phyloP scores from a whole-genome alignment of 129 eudicot species.

The Kitagawia praeruptora region DNA sequence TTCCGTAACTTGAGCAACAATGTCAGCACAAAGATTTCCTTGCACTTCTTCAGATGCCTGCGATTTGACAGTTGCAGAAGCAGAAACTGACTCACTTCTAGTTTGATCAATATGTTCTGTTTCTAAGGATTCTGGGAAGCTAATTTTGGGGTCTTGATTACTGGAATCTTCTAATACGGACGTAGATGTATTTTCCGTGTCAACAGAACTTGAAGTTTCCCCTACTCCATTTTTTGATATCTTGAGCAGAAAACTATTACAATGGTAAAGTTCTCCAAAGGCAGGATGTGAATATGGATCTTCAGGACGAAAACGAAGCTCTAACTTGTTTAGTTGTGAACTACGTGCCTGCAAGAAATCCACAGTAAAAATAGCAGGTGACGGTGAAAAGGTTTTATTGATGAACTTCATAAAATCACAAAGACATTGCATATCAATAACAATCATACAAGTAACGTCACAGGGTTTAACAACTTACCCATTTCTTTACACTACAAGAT shows the following conservation, averaged over 20 bases:
- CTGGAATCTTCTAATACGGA: constrained; percentile 2
- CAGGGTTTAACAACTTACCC: background rate
- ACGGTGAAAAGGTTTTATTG: background rate
- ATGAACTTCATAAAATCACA: background rate
- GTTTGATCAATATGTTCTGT: constrained; percentile 12
- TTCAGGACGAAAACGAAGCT: constrained; percentile 90
- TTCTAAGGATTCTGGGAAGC: constrained; percentile 7
- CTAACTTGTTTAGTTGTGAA: constrained; percentile 48
- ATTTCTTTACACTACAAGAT: background rate
- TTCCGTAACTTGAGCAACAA: constrained; percentile 61
- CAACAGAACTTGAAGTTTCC: constrained; percentile 9
- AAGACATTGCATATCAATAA: background rate
- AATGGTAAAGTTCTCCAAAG: constrained; percentile 45
- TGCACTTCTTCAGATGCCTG: constrained; percentile 24
- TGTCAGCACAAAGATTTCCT: constrained; percentile 51
- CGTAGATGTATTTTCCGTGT: background rate
- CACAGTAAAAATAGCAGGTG: constrained; percentile 2
- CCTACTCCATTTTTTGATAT: constrained; percentile 42
- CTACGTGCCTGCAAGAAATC: constrained; percentile 58
- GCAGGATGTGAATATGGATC: constrained; percentile 95
- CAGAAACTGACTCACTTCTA: constrained; percentile 15
- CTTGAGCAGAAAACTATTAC: constrained; percentile 58
- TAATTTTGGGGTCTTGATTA: constrained; percentile 6
- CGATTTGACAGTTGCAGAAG: constrained; percentile 28
- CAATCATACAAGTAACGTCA: background rate